phyloP scores from a whole-genome alignment of 2,329 filamentous ascomycete genomes.

The Xylariaceae sp. region DNA sequence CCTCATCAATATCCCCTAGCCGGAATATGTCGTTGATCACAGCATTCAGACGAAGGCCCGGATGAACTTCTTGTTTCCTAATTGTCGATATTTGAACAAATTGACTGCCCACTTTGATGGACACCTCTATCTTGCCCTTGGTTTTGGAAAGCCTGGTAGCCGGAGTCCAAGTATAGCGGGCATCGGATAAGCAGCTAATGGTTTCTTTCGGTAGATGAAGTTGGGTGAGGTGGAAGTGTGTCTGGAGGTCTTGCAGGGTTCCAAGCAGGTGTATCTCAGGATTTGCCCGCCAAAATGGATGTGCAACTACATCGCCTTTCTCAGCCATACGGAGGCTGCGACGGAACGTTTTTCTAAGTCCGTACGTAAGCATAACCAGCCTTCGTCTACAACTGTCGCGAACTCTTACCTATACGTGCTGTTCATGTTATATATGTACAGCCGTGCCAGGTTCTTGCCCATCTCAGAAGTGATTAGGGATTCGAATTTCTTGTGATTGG shows the following conservation, averaged over 20 bases:
- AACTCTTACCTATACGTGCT: constrained; percentile 57
- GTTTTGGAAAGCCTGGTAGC: constrained; percentile 65
- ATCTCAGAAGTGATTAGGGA: constrained; percentile 61
- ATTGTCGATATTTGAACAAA: constrained; percentile 69
- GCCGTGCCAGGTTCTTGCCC: constrained; percentile 54
- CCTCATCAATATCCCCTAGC: constrained; percentile 65
- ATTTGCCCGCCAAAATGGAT: constrained; percentile 61
- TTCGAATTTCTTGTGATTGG: constrained; percentile 62
- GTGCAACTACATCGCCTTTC: constrained; percentile 51
- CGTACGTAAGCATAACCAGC: constrained; percentile 10
- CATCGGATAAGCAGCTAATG: constrained; percentile 65
- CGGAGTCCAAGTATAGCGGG: constrained; percentile 62
- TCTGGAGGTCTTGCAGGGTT: constrained; percentile 63
- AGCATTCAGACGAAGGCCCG: constrained; percentile 58
- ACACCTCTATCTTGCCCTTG: constrained; percentile 67
- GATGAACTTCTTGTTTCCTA: constrained; percentile 66
- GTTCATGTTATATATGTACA: constrained; percentile 74
- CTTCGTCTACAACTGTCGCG: neutral
- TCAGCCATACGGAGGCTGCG: constrained; percentile 60
- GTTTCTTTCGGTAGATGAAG: constrained; percentile 68
- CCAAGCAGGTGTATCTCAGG: constrained; percentile 65
- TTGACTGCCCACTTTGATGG: constrained; percentile 66
- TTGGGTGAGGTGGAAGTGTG: constrained; percentile 65
- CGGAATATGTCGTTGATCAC: constrained; percentile 70
- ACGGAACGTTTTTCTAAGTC: constrained; percentile 59